Evolutionary conservation across 2,329 filamentous ascomycete species (phyloP), one percentile per base, ranked within the genome.

Genomic region (Colletotrichum lupini): DNA sequence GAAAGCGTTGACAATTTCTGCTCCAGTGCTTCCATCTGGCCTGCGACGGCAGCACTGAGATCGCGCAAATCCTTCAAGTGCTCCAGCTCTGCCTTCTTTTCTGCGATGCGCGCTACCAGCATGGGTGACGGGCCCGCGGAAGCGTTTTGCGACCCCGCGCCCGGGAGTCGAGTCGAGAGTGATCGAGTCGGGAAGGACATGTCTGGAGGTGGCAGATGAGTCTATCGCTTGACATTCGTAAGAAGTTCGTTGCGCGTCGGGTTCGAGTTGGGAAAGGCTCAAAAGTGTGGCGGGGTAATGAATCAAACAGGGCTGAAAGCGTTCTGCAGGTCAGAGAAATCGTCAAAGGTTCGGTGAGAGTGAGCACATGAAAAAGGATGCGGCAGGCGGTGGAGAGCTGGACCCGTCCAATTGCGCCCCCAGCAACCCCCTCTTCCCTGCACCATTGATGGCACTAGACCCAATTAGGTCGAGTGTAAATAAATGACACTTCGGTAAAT

Each of bases 61-160:
- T 95, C 92, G 76, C 93, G 90, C 64, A 97, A 84, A 81, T 97
- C 92, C 79, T 91, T 93, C 71, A 97, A 86, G 78, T 92, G 94
- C 77, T 95, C 93, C 6, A 97, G 88, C 82, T 97, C 94, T 67
- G 92, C 91, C 82, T 93, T 95, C 86, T 97, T 97, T 84, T 97
- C 94, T 75, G 93, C 91, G 80, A 97, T 95, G 75, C 94, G 92
- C 57, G 93, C 90, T 65, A 93, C 84, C 19, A 97, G 86, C 30
- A 91, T 89, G 1, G 93, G 90, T 1, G 93, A 93, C 81, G 94
- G 92, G 60, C 90, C 88, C 5, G 82, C 80, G 64, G 85, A 82
- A 70, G 78, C 79, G 28, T 85, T 82, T 2, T 86, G 84, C 58
- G 84, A 82, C 77, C 90, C 91, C 46, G 89, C 85, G 77, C 91